phyloP scores from a whole-genome alignment of 2,329 filamentous ascomycete genomes.

The Cadophora gregata region DNA sequence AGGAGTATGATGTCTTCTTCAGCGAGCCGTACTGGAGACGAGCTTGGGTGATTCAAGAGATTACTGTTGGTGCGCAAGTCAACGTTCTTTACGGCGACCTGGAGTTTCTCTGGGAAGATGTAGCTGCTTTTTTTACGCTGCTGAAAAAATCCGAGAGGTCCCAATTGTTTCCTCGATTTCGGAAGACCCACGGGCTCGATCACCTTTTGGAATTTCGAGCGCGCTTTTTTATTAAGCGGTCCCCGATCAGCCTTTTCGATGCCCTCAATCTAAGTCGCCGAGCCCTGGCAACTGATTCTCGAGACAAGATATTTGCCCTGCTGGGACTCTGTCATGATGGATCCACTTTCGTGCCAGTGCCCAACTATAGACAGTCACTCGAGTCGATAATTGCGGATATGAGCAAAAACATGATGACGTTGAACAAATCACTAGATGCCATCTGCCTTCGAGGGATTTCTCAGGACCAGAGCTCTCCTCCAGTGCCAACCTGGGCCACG shows the following conservation, averaged over 20 bases:
- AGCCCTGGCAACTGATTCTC: slow-evolving; percentile 24
- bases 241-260: slow-evolving; percentile 21
- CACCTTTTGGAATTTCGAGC: slow-evolving; percentile 20
- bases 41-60: slow-evolving; percentile 32
- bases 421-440: slow-evolving; percentile 22
- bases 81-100: slow-evolving; percentile 15
- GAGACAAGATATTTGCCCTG: slow-evolving; percentile 30
- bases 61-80: slow-evolving; percentile 25
- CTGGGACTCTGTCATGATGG: slow-evolving; percentile 26
- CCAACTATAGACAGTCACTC: slow-evolving; percentile 27
- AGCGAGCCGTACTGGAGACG: slow-evolving; percentile 24
- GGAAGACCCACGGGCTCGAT: neutral
- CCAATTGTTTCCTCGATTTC: neutral
- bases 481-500: slow-evolving; percentile 22
- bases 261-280: slow-evolving; percentile 17
- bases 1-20: slow-evolving; percentile 13
- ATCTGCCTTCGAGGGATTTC: slow-evolving; percentile 24
- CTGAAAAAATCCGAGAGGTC: neutral
- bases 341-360: slow-evolving; percentile 20
- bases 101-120: slow-evolving; percentile 31
- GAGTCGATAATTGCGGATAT: slow-evolving; percentile 26
- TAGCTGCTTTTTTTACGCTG: slow-evolving; percentile 33
- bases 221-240: slow-evolving; percentile 15
- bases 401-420: slow-evolving; percentile 21
- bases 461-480: neutral